Evolutionary conservation across 2,329 filamentous ascomycete species (phyloP), one percentile per base, ranked within the genome.

Genomic region (Chaetomium sp.): DNA sequence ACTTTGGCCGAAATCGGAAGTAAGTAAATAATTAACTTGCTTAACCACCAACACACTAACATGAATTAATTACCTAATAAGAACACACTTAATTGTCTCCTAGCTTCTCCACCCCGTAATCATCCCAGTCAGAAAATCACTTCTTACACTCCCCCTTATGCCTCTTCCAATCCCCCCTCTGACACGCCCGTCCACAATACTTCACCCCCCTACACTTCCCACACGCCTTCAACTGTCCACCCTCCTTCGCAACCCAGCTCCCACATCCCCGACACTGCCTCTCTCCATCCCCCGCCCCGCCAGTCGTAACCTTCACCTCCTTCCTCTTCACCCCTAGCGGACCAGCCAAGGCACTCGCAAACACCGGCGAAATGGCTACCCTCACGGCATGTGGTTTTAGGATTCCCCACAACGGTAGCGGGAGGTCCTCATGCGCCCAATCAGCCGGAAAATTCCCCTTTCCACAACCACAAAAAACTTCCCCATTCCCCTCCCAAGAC

Each of bases 241-340:
- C 43, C 1, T 52, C 33, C 19, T 42, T 38, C 9, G 52, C 64
- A 64, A n/a, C 60, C 61, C 54, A 62, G 40, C 5, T 44, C 14
- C 19, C 46, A 34, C 52, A 49, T 5, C 6, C 11, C 32, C 40
- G 45, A 11, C 52, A 54, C 33, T 6, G 37, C 10, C 1, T 44
- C 12, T 48, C 37, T 4, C 37, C 51, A 27, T 49, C n/a, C 2
- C 8, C 19, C 19, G 19, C 19, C 19, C 19, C 19, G 19, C 19
- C 19, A 27, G 19, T 2, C 2, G 19, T 27, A 27, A 27, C 38
- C 46, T 33, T 12, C 19, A 14, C 34, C 14, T 44, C 14, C 36
- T 36, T 9, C 6, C n/a, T 19, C 19, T 41, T 32, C 10, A 14
- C 32, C 1, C 35, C 38, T 9, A 37, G 1, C 11, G 7, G n/a